phyloP scores from a whole-genome alignment of 768 basidiomycete genomes.

The Pulveroboletus frians region DNA sequence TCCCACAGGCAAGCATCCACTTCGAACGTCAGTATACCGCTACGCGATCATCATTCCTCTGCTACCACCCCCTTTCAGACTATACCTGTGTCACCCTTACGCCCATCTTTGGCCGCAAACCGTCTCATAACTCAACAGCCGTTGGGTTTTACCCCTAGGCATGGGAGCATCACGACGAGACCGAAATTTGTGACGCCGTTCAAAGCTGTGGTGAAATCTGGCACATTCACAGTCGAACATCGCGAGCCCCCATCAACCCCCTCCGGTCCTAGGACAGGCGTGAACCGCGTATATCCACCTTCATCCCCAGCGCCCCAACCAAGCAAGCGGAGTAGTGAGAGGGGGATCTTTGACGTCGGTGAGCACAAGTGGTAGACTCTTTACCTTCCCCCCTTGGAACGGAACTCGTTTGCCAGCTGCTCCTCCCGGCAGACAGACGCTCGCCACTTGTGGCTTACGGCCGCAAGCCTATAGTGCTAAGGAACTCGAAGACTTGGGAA shows the following conservation, averaged over 20 bases:
- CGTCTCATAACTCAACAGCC: constrained; percentile 13
- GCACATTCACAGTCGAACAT: constrained; percentile 22
- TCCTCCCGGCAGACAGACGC: constrained; percentile 37
- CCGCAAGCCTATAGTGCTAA: constrained; percentile 43
- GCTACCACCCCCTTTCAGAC: constrained; percentile 5
- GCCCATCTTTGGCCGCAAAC: constrained; percentile 27
- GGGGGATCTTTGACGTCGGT: constrained; percentile 41
- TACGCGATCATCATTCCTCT: constrained; percentile 4
- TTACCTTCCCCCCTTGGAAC: neutral
- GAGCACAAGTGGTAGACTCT: constrained; percentile 14
- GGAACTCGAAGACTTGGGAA: constrained; percentile 46
- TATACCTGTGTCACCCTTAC: constrained; percentile 31
- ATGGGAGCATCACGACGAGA: constrained; percentile 29
- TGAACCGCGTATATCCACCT: constrained; percentile 23
- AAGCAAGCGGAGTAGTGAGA: constrained; percentile 6
- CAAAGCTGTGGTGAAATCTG: constrained; percentile 47
- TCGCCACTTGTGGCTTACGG: constrained; percentile 44
- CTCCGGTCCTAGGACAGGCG: neutral
- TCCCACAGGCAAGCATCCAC: constrained; percentile 20
- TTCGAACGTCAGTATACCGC: constrained; percentile 27
- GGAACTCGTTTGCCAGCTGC: constrained; percentile 22
- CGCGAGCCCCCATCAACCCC: neutral
- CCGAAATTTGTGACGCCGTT: constrained; percentile 59
- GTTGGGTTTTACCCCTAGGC: constrained; percentile 22
- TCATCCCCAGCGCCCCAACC: constrained; percentile 7